phyloP scores from a whole-genome alignment of 139 green algal genomes.

The Chlorella sp. region DNA sequence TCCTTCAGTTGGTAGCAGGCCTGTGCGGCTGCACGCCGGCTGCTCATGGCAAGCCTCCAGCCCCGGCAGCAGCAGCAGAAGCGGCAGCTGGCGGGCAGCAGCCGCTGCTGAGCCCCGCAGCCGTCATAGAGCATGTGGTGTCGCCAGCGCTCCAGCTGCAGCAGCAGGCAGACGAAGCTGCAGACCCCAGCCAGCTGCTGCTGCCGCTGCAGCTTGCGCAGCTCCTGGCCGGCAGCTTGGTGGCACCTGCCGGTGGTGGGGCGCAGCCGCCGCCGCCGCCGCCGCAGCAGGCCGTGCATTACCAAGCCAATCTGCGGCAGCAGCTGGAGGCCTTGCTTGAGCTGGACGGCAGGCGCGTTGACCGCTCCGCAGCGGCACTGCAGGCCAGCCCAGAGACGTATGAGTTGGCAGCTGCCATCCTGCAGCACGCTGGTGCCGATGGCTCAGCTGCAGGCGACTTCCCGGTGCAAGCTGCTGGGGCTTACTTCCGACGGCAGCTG shows the following conservation, averaged over 20 bases:
- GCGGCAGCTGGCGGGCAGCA: no score
- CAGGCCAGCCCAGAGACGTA: background rate
- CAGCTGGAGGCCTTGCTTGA: background rate
- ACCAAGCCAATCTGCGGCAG: background rate
- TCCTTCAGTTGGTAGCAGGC: background rate
- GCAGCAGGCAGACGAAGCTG: background rate
- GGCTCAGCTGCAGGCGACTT: background rate
- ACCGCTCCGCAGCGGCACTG: background rate
- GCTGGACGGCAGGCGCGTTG: background rate
- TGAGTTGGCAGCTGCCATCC: background rate
- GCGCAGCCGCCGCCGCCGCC: background rate
- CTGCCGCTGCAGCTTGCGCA: conserved; percentile 19
- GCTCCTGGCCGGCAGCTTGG: background rate
- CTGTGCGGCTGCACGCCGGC: background rate
- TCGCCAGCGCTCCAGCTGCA: background rate
- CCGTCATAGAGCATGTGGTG: conserved; percentile 4
- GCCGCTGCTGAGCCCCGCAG: background rate
- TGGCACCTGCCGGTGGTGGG: background rate
- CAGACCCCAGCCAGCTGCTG: background rate
- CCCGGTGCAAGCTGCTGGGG: background rate
- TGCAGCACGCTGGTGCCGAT: no score
- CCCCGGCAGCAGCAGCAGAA: background rate
- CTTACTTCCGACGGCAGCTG: conserved; percentile 14
- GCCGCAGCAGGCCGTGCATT: background rate
- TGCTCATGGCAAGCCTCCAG: no score